Conservation (phyloP, 2,329 filamentous ascomycete species). For the Cercospora zeina region DNA sequence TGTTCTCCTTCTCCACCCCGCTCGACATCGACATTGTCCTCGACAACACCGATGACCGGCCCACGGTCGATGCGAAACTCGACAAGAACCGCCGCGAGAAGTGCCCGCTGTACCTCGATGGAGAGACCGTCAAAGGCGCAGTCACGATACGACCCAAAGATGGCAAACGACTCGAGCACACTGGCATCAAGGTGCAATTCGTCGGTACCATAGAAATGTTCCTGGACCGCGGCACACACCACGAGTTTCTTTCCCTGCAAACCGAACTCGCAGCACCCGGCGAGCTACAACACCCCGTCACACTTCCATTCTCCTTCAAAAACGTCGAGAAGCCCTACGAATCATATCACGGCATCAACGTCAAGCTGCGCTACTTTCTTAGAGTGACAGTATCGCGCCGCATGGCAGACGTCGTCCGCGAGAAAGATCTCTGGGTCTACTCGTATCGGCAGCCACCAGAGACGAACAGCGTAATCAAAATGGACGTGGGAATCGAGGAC, state of each 20-base stretch:
- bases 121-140: conserved; percentile 94
- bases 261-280: conserved; percentile 96
- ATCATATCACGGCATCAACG: conserved; percentile 99
- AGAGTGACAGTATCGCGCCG: conserved; percentile 93
- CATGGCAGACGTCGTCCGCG: conserved; percentile 96
- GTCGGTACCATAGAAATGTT: conserved; percentile 99
- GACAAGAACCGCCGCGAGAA: conserved; percentile 98
- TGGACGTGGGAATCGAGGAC: conserved; percentile 99
- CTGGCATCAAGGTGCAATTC: conserved; percentile 99
- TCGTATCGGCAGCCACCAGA: conserved; percentile 96
- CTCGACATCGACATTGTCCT: conserved; percentile 99
- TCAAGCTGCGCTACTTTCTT: conserved; percentile 97
- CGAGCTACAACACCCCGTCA: conserved; percentile 97
- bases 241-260: conserved; percentile 96
- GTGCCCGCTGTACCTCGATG: conserved; percentile 94
- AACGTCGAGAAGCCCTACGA: conserved; percentile 99
- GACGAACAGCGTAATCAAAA: conserved; percentile 98
- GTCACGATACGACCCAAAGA: conserved; percentile 96
- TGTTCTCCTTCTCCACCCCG: conserved; percentile 91
- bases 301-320: conserved; percentile 99
- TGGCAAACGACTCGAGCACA: conserved; percentile 96
- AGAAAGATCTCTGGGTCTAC: conserved; percentile 99
- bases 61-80: conserved; percentile 95
- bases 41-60: conserved; percentile 88
- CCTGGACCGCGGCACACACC: conserved; percentile 98